Conservation (phyloP, 2,329 filamentous ascomycete genomes). For the Penicillium sp. region DNA sequence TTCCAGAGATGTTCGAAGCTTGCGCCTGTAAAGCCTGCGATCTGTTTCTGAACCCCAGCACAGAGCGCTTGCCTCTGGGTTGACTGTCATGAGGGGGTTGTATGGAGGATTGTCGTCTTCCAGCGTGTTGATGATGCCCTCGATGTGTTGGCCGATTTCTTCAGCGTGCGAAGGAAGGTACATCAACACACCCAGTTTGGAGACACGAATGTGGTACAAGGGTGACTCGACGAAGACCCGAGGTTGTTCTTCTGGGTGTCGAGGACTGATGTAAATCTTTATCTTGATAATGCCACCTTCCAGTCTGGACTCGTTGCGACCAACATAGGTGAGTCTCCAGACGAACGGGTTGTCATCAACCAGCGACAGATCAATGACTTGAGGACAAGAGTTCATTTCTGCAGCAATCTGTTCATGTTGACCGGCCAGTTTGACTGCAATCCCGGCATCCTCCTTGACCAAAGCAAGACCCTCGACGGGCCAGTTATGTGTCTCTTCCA, state of each 20-base stretch:
- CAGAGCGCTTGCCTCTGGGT: slow-evolving; percentile 79
- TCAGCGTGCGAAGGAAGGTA: slow-evolving; percentile 72
- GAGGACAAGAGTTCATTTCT: slow-evolving; percentile 68
- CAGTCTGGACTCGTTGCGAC: slow-evolving; percentile 86
- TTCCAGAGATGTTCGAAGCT: slow-evolving; percentile 54
- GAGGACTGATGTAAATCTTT: slow-evolving; percentile 73
- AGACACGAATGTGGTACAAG: slow-evolving; percentile 86
- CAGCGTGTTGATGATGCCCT: slow-evolving; percentile 76
- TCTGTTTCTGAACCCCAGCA: slow-evolving; percentile 81
- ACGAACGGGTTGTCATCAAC: slow-evolving; percentile 83
- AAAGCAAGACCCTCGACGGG: slow-evolving; percentile 64
- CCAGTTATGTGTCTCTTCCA: slow-evolving; percentile 72
- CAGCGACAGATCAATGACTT: slow-evolving; percentile 70
- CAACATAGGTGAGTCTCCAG: slow-evolving; percentile 87
- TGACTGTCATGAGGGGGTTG: slow-evolving; percentile 83
- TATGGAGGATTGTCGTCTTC: slow-evolving; percentile 87
- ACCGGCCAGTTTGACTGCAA: slow-evolving; percentile 77
- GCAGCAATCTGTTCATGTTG: slow-evolving; percentile 82
- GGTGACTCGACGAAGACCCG: slow-evolving; percentile 76
- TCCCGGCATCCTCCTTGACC: slow-evolving; percentile 66
- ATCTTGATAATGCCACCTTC: slow-evolving; percentile 89
- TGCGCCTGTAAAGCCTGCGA: slow-evolving; percentile 80
- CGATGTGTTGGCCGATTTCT: slow-evolving; percentile 78
- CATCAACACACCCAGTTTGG: slow-evolving; percentile 75
- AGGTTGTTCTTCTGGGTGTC: slow-evolving; percentile 85